These are phyloP conservation scores for Moesziomyces antarcticus DNA, from an alignment of 1,284 basidiomycete species.

Conservation along the genomic window DNA sequence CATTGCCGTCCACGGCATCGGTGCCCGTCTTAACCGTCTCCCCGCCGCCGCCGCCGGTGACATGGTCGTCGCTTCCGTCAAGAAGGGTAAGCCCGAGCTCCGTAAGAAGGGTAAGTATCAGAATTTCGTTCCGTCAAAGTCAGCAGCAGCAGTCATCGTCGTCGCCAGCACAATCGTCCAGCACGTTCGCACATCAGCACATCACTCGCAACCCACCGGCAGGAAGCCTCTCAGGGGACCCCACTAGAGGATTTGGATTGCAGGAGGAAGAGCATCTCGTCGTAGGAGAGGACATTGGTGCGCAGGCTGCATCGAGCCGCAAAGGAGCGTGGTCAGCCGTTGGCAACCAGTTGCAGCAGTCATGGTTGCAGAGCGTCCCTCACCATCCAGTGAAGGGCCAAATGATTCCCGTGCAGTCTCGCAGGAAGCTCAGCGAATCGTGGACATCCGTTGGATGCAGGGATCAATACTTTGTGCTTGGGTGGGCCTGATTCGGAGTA, in stretches of 20 bases:
- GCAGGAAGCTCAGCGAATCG: too few species aligned
- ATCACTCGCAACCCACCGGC: background rate
- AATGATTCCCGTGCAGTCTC: too few species aligned
- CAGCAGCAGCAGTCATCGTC: background rate
- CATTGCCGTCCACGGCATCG: slow-evolving; percentile 91
- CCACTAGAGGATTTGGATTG: background rate
- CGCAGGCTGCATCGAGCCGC: too few species aligned
- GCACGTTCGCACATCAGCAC: background rate
- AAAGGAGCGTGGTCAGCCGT: too few species aligned
- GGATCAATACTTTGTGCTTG: too few species aligned
- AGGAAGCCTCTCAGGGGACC: background rate
- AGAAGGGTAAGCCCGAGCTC: slow-evolving; percentile 99
- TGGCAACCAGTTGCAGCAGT: too few species aligned
- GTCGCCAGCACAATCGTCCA: background rate
- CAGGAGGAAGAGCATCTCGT: too few species aligned
- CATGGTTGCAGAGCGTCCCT: too few species aligned
- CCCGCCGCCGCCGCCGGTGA: slow-evolving; percentile 98
- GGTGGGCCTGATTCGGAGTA: too few species aligned
- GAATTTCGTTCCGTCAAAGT: slow-evolving; percentile 1
- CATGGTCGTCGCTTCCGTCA: slow-evolving; percentile 98
- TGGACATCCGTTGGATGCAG: too few species aligned
- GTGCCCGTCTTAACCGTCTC: slow-evolving; percentile 95
- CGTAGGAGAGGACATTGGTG: too few species aligned
- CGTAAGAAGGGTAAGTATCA: slow-evolving; percentile 92
- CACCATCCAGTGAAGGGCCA: too few species aligned